These are phyloP conservation scores for Teunomyces cretensis DNA, from an alignment of 805 yeast genomes.

Conservation along the genomic window DNA sequence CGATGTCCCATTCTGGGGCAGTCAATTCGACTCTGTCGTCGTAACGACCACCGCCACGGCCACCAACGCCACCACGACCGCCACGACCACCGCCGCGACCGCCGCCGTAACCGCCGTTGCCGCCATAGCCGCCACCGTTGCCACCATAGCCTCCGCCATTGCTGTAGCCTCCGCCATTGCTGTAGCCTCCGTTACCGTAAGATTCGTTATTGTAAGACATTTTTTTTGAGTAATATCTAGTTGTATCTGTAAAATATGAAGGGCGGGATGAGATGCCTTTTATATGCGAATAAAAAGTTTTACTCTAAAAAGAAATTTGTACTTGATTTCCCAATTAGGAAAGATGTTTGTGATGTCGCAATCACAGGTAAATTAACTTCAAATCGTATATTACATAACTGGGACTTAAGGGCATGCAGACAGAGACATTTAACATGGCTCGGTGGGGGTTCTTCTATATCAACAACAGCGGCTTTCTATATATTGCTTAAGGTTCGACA, in stretches of 20 bases:
- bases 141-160: constrained; percentile 20
- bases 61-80: constrained; percentile 39
- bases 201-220: constrained; percentile 42
- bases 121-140: constrained; percentile 20
- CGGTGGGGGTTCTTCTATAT: background rate
- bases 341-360: constrained; percentile 2
- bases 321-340: constrained; percentile 9
- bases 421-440: background rate
- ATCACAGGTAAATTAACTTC: background rate
- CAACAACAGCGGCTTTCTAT: background rate
- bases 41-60: constrained; percentile 35
- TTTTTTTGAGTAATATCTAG: constrained; percentile 7
- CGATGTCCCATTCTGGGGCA: constrained; percentile 80
- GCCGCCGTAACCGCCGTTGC: constrained; percentile 27
- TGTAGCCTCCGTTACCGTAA: constrained; percentile 25
- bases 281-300: constrained; percentile 5
- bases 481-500: constrained; percentile 43
- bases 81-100: constrained; percentile 39
- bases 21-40: constrained; percentile 50
- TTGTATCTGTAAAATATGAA: background rate
- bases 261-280: background rate
- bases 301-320: constrained; percentile 6
- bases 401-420: constrained; percentile 1
- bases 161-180: constrained; percentile 9
- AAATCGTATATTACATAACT: constrained; percentile 2